Percentiles rank a stretch among this genome's conserved stretches.
Conservation (phyloP, 805 yeast genomes). For the Candida boleticola region DNA sequence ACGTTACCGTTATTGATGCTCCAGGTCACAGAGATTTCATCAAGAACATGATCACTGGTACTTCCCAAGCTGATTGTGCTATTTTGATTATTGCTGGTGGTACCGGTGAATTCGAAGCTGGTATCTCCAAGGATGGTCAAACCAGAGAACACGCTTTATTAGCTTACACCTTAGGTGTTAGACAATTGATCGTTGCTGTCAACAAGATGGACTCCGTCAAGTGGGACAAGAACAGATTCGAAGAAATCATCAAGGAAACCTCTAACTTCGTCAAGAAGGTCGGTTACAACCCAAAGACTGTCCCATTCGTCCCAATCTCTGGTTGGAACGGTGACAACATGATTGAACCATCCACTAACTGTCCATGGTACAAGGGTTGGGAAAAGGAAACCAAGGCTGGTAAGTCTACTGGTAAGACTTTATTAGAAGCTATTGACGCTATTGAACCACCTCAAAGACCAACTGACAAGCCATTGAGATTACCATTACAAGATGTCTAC, state of each 20-base stretch:
- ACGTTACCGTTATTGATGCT: conserved; percentile 90
- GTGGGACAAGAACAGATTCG: conserved; percentile 80
- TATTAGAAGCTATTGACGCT: conserved; percentile 82
- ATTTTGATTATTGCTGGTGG: conserved; percentile 89
- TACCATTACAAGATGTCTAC: conserved; percentile 89
- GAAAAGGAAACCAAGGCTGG: conserved; percentile 73
- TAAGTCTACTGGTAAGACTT: conserved; percentile 70
- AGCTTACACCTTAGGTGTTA: conserved; percentile 87
- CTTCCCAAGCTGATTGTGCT: conserved; percentile 92
- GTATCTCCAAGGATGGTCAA: conserved; percentile 93
- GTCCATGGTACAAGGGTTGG: conserved; percentile 91
- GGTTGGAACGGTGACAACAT: conserved; percentile 95
- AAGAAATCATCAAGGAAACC: conserved; percentile 74
- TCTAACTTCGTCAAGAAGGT: conserved; percentile 80
- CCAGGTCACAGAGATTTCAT: conserved; percentile 97
- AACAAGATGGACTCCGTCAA: conserved; percentile 95
- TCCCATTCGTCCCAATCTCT: conserved; percentile 86
- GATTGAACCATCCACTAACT: conserved; percentile 79
- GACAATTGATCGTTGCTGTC: conserved; percentile 83
- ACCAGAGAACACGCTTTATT: conserved; percentile 93
- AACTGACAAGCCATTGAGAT: conserved; percentile 82
- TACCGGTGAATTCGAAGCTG: conserved; percentile 93
- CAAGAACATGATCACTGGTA: conserved; percentile 95
- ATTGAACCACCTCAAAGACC: conserved; percentile 80
- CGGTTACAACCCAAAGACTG: conserved; percentile 80